Conservation (phyloP, 768 basidiomycete genomes). For the Phanerochaete carnosa region DNA sequence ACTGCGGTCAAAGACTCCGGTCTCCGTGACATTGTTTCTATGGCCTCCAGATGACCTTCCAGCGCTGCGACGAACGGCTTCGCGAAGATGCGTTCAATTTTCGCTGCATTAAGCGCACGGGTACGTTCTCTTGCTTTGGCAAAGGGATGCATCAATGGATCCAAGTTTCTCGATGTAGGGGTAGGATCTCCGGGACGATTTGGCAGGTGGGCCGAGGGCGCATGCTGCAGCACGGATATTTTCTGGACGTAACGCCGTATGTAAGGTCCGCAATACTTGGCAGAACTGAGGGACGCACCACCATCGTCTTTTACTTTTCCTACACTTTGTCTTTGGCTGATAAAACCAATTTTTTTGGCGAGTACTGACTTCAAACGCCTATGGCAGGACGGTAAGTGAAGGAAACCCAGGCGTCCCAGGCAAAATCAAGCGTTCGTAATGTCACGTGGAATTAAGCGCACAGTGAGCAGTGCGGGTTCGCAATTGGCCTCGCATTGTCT, state of each 20-base stretch:
- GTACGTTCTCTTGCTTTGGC: slow-evolving; percentile 89
- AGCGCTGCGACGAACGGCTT: slow-evolving; percentile 90
- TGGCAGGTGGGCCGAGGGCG: slow-evolving; percentile 70
- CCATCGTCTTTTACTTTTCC: neutral
- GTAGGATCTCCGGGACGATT: slow-evolving; percentile 77
- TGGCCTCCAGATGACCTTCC: slow-evolving; percentile 92
- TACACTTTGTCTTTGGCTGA: neutral
- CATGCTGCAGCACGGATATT: slow-evolving; percentile 86
- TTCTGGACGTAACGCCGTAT: slow-evolving; percentile 43
- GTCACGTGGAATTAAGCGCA: neutral
- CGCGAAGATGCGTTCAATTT: slow-evolving; percentile 97
- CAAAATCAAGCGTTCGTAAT: neutral
- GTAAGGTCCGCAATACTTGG: neutral
- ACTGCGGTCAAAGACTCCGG: slow-evolving; percentile 72
- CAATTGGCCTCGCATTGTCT: neutral
- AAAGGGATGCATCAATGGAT: slow-evolving; percentile 96
- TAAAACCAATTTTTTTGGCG: neutral
- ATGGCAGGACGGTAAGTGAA: neutral
- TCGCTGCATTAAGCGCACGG: slow-evolving; percentile 90
- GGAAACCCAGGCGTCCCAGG: neutral
- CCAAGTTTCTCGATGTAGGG: slow-evolving; percentile 86
- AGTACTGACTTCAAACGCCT: too few relatives aligned
- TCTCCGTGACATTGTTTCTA: slow-evolving; percentile 79
- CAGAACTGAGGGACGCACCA: neutral
- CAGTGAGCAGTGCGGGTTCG: neutral